Conservation (phyloP, 331 rosid species). For the Malus hybrid region DNA sequence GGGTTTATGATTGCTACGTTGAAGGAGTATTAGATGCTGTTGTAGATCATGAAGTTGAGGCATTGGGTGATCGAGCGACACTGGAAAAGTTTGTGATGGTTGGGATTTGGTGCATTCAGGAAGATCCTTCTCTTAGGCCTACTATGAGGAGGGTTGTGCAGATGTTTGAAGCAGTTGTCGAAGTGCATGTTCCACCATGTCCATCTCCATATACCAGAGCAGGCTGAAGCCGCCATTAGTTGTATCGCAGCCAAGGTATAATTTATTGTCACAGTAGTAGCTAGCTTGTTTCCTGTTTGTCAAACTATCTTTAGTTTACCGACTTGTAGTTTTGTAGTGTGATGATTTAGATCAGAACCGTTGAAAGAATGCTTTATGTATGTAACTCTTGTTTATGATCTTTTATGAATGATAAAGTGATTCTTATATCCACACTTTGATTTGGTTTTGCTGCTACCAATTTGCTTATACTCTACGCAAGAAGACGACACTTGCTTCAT, state of each 20-base stretch:
- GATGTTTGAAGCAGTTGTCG: constrained; percentile 60
- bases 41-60: constrained; percentile 36
- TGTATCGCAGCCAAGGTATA: background rate
- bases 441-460: no score
- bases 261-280: background rate
- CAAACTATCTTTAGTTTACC: background rate
- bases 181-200: constrained; percentile 16
- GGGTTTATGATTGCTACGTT: constrained; percentile 44
- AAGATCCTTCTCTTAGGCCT: constrained; percentile 49
- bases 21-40: constrained; percentile 17
- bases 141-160: constrained; percentile 37
- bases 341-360: background rate
- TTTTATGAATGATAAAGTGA: background rate
- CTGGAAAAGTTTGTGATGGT: constrained; percentile 22
- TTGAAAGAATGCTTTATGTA: background rate
- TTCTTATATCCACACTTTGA: background rate
- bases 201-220: background rate
- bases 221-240: background rate
- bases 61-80: background rate
- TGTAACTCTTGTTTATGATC: background rate
- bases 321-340: background rate
- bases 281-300: background rate
- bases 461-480: background rate
- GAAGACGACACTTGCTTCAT: no score
- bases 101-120: constrained; percentile 43